Conservation (phyloP, 495 filamentous ascomycete species). For the Tuber indicum region DNA sequence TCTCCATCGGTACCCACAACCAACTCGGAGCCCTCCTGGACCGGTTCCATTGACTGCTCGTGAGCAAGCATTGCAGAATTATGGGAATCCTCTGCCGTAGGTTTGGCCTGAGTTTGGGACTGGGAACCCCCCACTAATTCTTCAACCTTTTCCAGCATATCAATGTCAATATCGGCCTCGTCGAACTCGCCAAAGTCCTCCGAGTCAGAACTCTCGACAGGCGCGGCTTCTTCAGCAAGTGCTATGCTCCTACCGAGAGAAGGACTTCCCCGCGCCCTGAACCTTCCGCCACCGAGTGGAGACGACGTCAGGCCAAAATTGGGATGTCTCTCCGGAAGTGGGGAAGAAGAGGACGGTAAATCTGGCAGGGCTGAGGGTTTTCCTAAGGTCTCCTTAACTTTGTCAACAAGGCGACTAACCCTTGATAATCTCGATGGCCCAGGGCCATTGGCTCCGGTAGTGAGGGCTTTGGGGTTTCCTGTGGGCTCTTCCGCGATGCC, state of each 20-base stretch:
- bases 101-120: neutral
- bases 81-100: neutral
- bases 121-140: constrained; percentile 21
- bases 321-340: constrained; percentile 47
- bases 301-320: constrained; percentile 46
- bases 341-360: constrained; percentile 52
- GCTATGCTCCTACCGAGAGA: constrained; percentile 19
- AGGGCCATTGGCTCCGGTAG: constrained; percentile 32
- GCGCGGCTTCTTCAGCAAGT: constrained; percentile 18
- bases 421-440: constrained; percentile 52
- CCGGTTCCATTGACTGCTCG: constrained; percentile 24
- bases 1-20: constrained; percentile 52
- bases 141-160: constrained; percentile 50
- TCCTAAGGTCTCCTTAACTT: constrained; percentile 58
- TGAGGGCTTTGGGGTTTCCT: constrained; percentile 41
- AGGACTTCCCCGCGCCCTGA: constrained; percentile 13
- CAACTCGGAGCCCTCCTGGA: constrained; percentile 15
- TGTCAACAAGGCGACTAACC: constrained; percentile 59
- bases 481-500: constrained; percentile 43
- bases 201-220: constrained; percentile 39
- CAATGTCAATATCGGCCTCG: constrained; percentile 54
- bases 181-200: constrained; percentile 48
- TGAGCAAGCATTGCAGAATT: neutral
- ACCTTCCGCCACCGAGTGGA: constrained; percentile 44
- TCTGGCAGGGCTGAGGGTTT: constrained; percentile 40